These are phyloP conservation scores for Phytophthora capsici DNA, from an alignment of 352 stramenopile species.

Conservation along the genomic window DNA sequence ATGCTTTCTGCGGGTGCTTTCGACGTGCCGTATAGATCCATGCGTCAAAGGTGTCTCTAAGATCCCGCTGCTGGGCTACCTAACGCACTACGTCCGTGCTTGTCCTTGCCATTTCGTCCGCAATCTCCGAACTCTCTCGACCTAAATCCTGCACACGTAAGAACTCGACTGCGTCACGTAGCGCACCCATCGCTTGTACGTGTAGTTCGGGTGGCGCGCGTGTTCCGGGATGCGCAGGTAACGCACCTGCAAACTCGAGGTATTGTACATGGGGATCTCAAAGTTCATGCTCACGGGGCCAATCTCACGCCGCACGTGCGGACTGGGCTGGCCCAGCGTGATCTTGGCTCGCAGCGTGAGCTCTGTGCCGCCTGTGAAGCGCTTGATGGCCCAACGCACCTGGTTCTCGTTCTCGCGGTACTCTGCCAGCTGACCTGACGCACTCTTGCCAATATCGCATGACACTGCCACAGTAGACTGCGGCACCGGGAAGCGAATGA, in stretches of 20 bases:
- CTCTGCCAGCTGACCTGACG: slow-evolving; percentile 90
- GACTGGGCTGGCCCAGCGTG: slow-evolving; percentile 78
- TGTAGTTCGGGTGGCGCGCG: slow-evolving; percentile 95
- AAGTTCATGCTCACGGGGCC: slow-evolving; percentile 98
- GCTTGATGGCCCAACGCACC: slow-evolving; percentile 97
- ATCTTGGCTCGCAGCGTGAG: slow-evolving; percentile 95
- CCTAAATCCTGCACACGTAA: slow-evolving; percentile 97
- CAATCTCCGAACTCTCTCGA: slow-evolving; percentile 9
- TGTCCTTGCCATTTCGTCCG: slow-evolving; percentile 17
- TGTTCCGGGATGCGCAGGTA: slow-evolving; percentile 98
- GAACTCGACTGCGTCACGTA: slow-evolving; percentile 99
- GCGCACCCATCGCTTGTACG: slow-evolving; percentile 98
- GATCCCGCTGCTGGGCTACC: slow-evolving; percentile 33
- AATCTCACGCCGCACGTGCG: slow-evolving; percentile 93
- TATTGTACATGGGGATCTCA: slow-evolving; percentile 99
- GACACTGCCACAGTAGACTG: slow-evolving; percentile 84
- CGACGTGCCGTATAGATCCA: slow-evolving; percentile 31
- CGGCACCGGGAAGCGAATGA: slow-evolving; percentile 94
- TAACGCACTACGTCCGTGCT: slow-evolving; percentile 25
- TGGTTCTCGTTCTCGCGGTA: slow-evolving; percentile 96
- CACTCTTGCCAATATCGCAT: slow-evolving; percentile 83
- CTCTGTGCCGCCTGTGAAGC: slow-evolving; percentile 95
- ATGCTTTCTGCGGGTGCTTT: slow-evolving; percentile 26
- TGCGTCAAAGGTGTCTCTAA: slow-evolving; percentile 40
- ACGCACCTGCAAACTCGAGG: slow-evolving; percentile 97